Evolutionary conservation across 106 monocot genomes (phyloP), one percentile per base, ranked within the genome.

Genomic region (Agapanthus africanus): DNA sequence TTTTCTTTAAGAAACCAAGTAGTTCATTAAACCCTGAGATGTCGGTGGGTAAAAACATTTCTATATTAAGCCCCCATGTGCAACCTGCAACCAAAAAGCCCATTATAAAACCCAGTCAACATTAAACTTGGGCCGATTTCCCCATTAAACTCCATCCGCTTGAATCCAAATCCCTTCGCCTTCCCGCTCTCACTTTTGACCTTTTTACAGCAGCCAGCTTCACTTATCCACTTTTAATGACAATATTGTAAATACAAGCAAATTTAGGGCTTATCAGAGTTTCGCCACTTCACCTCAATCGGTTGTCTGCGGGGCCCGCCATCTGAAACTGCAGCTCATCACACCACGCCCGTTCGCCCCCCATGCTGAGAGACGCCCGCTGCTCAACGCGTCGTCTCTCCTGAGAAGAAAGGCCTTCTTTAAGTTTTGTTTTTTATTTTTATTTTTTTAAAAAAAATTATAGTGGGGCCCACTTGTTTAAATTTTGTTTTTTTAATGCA

Each of bases 271-370:
- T 8, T 31, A 18, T 19, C 6, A 3, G 0, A 31, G 8, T 3
- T 14, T 14, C 4, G 56, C 26, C 56, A 28, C 25, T 8, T 62
- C n/a, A 63, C 6, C 4, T 23, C 37, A 21, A 37, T 19, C 8
- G 7, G 28, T 33, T 11, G 27, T 42, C 22, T 9, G 23, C 25
- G 5, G 35, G 47, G 38, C 21, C 59, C 59, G 51, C 66, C 6
- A 47, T 44, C n/a, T 33, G 75, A 34, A 62, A 71, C 46, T n/a
- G 40, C 70, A 21, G 35, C 14, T 52, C 36, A 37, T 22, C 51
- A 10, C 36, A 57, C 19, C 32, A 56, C 56, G 70, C n/a, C n/a
- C n/a, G n/a, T n/a, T n/a, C n/a, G n/a, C n/a, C n/a, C n/a, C n/a
- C n/a, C n/a, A n/a, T n/a, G n/a, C n/a, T n/a, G n/a, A n/a, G n/a